Base-by-base conservation (phyloP, 148 eudicot species). In the Oxyria digyna region DNA sequence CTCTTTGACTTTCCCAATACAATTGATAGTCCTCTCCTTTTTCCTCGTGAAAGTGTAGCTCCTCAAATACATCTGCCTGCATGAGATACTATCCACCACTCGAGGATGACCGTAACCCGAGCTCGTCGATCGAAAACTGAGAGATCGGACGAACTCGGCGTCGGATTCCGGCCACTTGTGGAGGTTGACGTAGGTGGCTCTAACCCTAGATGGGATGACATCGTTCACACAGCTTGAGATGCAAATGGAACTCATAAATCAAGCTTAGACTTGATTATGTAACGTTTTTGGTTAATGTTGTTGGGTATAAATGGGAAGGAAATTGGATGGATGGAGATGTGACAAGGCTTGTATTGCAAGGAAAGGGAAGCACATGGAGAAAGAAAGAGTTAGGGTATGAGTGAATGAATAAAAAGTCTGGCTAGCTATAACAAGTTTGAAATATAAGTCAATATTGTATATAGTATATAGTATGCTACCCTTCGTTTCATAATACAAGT, bases 101-200 rank as follows among this genome's bases (percentile, higher is more conserved):
- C 69, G 76, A 0, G 86, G 83, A 78, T 13, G 69, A 15, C 46
- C 46, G 14, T 17, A 9, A 2, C 14, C 4, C 17, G 32, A 26
- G 32, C 32, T 26, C 31, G 35, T 4, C 6, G 32, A 26, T 15
- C 6, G 0, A n/a, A 32, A 74, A n/a, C 83, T 81, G 20, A 85
- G 80, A 0, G 90, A 81, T 62, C 82, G 67, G 42, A 89, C 81
- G 27, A 87, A 85, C 78, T 84, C 93, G 26, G 84, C 85, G 40
- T 87, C 93, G 4, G 96, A 89, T 66, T 85, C 97, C 10, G 93
- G 94, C 91, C 96, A 85, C 83, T 81, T 82, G 90, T 89, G 84
- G 74, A 89, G 88, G 81, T 84, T 85, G 17, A 69, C 77, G 59
- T 87, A 87, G 63, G 82, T 83, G 73, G 92, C 88, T 40, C 92